Conservation (phyloP, 176 grass and related monocot genomes). For the Triticum dicoccoides region DNA sequence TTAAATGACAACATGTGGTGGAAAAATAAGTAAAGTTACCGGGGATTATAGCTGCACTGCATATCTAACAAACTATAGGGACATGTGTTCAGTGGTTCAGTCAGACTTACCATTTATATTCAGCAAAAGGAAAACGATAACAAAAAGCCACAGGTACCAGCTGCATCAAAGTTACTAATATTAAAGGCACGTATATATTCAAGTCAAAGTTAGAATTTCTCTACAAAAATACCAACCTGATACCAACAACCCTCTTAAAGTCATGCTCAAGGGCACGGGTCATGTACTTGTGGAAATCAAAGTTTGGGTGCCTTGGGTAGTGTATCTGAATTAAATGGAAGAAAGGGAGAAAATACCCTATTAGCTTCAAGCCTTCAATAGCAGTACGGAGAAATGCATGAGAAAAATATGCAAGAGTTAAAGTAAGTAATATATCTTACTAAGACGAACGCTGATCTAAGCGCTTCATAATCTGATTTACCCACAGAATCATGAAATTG, state of each 20-base stretch:
- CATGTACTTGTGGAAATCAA: constrained; percentile 84
- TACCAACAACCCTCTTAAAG: constrained; percentile 86
- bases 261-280: constrained; percentile 68
- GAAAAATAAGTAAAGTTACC: neutral
- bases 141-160: constrained; percentile 92
- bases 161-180: constrained; percentile 45
- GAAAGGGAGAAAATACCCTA: neutral
- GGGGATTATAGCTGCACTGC: neutral
- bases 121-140: constrained; percentile 77
- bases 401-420: neutral
- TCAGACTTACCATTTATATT: constrained; percentile 70
- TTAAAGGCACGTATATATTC: constrained; percentile 6
- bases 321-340: constrained; percentile 42
- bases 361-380: neutral
- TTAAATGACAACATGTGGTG: constrained; percentile 2
- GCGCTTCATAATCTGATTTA: constrained; percentile 79
- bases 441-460: constrained; percentile 79
- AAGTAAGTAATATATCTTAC: constrained; percentile 22
- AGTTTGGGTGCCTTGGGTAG: neutral
- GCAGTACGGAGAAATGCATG: too few relatives aligned
- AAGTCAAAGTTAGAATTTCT: constrained; percentile 25
- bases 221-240: constrained; percentile 58
- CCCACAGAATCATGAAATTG: constrained; percentile 84
- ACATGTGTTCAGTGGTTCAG: neutral
- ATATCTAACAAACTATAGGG: neutral